Evolutionary conservation across 257 asterid species (phyloP).

Genomic region (Primulina tabacum): DNA sequence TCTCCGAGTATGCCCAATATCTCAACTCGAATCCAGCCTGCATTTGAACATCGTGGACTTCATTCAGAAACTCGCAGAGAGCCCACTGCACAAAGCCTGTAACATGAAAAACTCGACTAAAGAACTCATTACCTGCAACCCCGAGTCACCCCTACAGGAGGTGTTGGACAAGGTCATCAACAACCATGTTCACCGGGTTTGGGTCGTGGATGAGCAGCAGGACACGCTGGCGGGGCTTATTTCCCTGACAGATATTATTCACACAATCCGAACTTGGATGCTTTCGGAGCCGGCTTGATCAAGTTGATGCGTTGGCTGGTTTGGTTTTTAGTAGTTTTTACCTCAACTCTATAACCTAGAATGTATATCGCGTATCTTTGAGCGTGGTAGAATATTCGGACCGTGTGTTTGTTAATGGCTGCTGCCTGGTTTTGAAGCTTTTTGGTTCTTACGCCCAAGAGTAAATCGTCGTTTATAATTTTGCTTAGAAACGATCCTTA

Average conservation of each 20-base stretch:
- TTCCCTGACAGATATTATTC: slow-evolving; percentile 63
- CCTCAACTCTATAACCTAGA: background rate
- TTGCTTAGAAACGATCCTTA: too few species aligned
- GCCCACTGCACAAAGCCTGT: slow-evolving; percentile 42
- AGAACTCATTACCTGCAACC: slow-evolving; percentile 52
- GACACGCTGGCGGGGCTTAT: slow-evolving; percentile 62
- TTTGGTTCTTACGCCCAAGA: too few species aligned
- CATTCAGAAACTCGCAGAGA: slow-evolving; percentile 41
- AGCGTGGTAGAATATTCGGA: too few species aligned
- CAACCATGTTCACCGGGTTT: slow-evolving; percentile 67
- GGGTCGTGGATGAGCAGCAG: slow-evolving; percentile 52
- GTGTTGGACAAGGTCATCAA: slow-evolving; percentile 63
- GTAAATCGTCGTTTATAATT: too few species aligned
- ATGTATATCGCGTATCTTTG: background rate
- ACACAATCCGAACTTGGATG: slow-evolving; percentile 54
- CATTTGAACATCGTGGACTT: slow-evolving; percentile 49
- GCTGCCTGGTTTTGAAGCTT: too few species aligned
- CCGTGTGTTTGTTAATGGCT: too few species aligned
- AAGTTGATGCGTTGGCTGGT: background rate
- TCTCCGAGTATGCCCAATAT: slow-evolving; percentile 59
- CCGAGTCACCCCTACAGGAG: slow-evolving; percentile 51
- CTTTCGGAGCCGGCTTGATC: slow-evolving; percentile 36
- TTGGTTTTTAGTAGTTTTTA: background rate
- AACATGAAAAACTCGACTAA: slow-evolving; percentile 46
- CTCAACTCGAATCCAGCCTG: slow-evolving; percentile 46